Percentiles rank a stretch among this genome's conserved stretches.
Conservation (phyloP, 2,329 filamentous ascomycete genomes). For the Epichloe baconii region DNA sequence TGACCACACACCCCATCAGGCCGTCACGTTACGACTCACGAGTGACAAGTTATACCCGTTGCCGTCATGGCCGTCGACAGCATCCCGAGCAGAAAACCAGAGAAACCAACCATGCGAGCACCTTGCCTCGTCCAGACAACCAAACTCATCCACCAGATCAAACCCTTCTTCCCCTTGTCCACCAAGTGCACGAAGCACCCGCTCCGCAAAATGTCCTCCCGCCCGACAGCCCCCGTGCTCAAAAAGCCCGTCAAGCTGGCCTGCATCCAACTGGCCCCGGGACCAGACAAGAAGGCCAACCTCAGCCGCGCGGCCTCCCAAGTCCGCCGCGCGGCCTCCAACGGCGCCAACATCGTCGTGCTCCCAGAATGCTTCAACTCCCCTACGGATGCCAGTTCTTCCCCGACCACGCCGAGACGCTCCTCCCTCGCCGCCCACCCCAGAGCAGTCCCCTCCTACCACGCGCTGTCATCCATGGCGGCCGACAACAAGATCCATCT, state of each 20-base stretch:
- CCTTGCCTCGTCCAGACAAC: not conserved
- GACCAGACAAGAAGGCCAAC: slow-evolving; percentile 74
- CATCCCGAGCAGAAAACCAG: not conserved
- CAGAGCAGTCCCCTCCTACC: slow-evolving; percentile 64
- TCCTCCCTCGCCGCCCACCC: slow-evolving; percentile 60
- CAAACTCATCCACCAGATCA: slow-evolving; percentile 4
- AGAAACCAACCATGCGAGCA: slow-evolving; percentile 2
- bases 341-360: slow-evolving; percentile 75
- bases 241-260: slow-evolving; percentile 69
- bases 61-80: too few species aligned
- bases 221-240: slow-evolving; percentile 34
- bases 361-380: slow-evolving; percentile 99
- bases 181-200: not conserved
- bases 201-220: not conserved
- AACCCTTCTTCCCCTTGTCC: slow-evolving; percentile 4
- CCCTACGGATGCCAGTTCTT: slow-evolving; percentile 85
- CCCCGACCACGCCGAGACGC: slow-evolving; percentile 77
- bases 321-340: slow-evolving; percentile 64
- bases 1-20: too few species aligned
- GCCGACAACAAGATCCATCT: slow-evolving; percentile 68
- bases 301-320: slow-evolving; percentile 68
- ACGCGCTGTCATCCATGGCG: slow-evolving; percentile 70
- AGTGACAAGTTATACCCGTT: too few species aligned
- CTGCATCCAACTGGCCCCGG: slow-evolving; percentile 68
- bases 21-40: too few species aligned